These are phyloP conservation scores for Pilatotrama ljubarskyi DNA, from an alignment of 768 basidiomycete species.

Conservation along the genomic window DNA sequence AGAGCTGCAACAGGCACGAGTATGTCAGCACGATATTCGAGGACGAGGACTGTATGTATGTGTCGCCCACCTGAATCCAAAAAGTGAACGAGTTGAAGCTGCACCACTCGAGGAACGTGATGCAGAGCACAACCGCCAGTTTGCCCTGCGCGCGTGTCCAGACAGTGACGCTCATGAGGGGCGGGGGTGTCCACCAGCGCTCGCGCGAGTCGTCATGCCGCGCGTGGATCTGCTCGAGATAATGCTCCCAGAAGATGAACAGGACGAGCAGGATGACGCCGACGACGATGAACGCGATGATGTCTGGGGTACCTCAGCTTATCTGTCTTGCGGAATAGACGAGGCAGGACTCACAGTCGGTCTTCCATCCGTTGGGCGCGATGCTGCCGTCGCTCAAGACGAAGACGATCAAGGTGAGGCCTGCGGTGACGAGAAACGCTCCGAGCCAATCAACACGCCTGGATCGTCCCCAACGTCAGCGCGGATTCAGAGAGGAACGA, in stretches of 20 bases:
- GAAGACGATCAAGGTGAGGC: slow-evolving; percentile 71
- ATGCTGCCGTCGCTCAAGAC: slow-evolving; percentile 68
- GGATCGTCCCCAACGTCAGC: neutral
- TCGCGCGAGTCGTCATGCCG: neutral
- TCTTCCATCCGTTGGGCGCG: slow-evolving; percentile 61
- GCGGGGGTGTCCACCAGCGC: slow-evolving; percentile 49
- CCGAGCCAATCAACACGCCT: slow-evolving; percentile 77
- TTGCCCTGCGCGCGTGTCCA: slow-evolving; percentile 65
- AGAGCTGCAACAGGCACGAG: slow-evolving; percentile 46
- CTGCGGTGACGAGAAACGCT: slow-evolving; percentile 60
- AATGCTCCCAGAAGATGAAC: slow-evolving; percentile 69
- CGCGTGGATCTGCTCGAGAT: slow-evolving; percentile 46
- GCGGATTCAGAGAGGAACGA: neutral
- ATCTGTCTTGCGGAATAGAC: slow-evolving; percentile 24
- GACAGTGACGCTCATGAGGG: slow-evolving; percentile 61
- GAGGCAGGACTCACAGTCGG: slow-evolving; percentile 43
- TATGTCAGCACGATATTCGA: neutral
- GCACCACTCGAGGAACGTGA: slow-evolving; percentile 68
- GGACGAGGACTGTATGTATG: neutral
- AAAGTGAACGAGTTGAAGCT: slow-evolving; percentile 56
- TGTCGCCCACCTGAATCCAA: slow-evolving; percentile 42
- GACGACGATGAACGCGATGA: slow-evolving; percentile 66
- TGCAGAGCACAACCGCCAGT: slow-evolving; percentile 58
- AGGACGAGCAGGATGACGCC: slow-evolving; percentile 53
- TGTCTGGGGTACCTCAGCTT: slow-evolving; percentile 45